A percentile compares a stretch with the other conserved stretches of the same genome.
These are phyloP conservation scores for Nannochloropsis salina DNA, from an alignment of 108 stramenopile species.

Conservation along the genomic window DNA sequence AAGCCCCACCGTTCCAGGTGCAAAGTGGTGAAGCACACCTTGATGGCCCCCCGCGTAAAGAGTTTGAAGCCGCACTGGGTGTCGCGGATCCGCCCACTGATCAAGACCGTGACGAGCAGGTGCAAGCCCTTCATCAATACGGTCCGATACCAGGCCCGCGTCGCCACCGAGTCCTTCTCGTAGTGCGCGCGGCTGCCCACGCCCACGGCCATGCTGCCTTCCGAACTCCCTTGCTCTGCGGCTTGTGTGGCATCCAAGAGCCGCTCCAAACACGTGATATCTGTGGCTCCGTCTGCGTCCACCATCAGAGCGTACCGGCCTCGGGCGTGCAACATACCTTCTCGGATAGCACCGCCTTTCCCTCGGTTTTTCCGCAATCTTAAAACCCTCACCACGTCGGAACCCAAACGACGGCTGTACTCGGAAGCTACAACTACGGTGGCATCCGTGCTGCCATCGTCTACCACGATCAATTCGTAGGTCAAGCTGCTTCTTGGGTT, in stretches of 20 bases:
- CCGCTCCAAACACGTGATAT: constrained; percentile 48
- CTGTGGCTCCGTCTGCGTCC: constrained; percentile 59
- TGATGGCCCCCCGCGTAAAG: constrained; percentile 47
- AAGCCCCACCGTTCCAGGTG: constrained; percentile 61
- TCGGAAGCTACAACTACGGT: constrained; percentile 29
- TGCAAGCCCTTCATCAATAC: constrained; percentile 59
- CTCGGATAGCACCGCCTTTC: constrained; percentile 56
- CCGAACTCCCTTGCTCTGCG: constrained; percentile 19
- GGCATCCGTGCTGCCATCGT: constrained; percentile 51
- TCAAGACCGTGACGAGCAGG: constrained; percentile 46
- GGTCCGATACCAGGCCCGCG: constrained; percentile 41
- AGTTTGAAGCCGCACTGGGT: constrained; percentile 67
- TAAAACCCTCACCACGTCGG: constrained; percentile 39
- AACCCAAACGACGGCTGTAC: constrained; percentile 6
- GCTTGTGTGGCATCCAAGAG: constrained; percentile 30
- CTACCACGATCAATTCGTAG: constrained; percentile 54
- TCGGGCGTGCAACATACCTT: constrained; percentile 49
- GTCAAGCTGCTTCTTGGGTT: constrained; percentile 2
- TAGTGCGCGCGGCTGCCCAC: constrained; percentile 56
- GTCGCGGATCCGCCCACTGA: constrained; percentile 51
- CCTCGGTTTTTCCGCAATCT: constrained; percentile 45
- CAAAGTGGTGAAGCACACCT: constrained; percentile 42
- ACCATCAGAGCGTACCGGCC: constrained; percentile 55
- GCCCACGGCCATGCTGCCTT: constrained; percentile 35
- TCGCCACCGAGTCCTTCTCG: constrained; percentile 48